Percentiles rank a stretch among this genome's conserved stretches.
Evolutionary conservation across 1,284 basidiomycete species (phyloP).

Genomic region (Trichosporon sp.): DNA sequence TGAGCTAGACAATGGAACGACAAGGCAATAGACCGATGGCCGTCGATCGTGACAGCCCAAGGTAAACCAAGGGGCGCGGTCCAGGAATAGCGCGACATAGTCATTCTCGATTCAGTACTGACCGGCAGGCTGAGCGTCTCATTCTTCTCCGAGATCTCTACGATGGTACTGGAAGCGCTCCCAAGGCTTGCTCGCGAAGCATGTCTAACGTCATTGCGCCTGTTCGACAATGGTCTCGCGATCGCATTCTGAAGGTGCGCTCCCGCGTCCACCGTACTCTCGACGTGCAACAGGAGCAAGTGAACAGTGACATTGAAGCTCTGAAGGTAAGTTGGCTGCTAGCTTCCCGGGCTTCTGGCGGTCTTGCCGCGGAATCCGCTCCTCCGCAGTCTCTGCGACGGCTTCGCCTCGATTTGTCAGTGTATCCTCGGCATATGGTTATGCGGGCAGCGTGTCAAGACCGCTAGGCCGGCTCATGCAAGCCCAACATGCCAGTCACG

Average conservation of each 20-base stretch:
- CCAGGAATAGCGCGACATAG: not conserved
- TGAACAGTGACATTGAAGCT: slow-evolving; percentile 19
- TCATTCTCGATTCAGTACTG: not conserved
- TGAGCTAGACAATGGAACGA: not conserved
- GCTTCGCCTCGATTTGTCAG: not conserved
- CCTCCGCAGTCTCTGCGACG: not conserved
- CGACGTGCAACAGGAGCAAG: slow-evolving; percentile 21
- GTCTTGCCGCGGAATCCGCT: not conserved
- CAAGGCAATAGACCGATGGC: not conserved
- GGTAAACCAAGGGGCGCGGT: not conserved
- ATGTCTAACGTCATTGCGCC: not conserved
- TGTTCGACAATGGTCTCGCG: slow-evolving; percentile 4
- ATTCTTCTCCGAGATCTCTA: slow-evolving; percentile 17
- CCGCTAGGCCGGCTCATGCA: not conserved
- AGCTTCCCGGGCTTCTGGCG: not conserved
- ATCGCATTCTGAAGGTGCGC: slow-evolving; percentile 6
- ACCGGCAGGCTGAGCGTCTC: slow-evolving; percentile 14
- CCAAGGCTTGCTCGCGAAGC: not conserved
- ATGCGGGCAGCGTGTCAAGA: too few relatives aligned
- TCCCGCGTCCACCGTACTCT: slow-evolving; percentile 9
- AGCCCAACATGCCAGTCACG: not conserved
- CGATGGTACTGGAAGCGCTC: not conserved
- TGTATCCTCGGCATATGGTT: too few relatives aligned
- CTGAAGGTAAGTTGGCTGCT: slow-evolving; percentile 17
- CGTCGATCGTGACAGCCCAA: not conserved